Base-by-base conservation (phyloP, 2,329 filamentous ascomycete species). In the Teratosphaeria nubilosa region DNA sequence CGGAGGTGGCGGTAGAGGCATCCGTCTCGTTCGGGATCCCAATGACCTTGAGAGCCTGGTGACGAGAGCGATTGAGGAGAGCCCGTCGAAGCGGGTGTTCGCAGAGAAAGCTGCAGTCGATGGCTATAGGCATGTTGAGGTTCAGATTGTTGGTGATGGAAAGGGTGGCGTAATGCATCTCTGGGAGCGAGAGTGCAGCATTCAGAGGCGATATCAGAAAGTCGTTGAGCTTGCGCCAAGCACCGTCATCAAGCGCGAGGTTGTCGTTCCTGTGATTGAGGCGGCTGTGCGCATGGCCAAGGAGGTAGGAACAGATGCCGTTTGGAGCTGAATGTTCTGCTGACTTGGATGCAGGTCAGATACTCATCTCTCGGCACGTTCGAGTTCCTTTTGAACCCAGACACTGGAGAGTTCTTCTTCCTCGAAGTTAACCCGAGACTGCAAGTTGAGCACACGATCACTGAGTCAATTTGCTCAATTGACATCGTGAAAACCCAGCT, bases 311-410 rank as follows among this genome's bases (percentile, higher is more conserved):
- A 55, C 16, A 13, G 32, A 53, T 16, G 2, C 5, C 14, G 14
- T 14, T 11, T 22, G 20, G 14, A 5, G 14, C 7, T 30, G 5
- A 22, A 16, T 56, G 13, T 54, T 25, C 32, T 57, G 30, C 57
- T 56, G 16, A 57, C n/a, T 24, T 3, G 1, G 41, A 52, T 22
- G n/a, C 60, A 78, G 71, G 77, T 83, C 55, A 70, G 74, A 3
- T 86, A 86, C 66, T 72, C 74, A 53, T 84, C 80, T 0, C 72
- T 86, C 0, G 84, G 84, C 9, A 86, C 84, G 0, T 85, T 85
- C 61, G 84, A 87, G 66, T 86, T 86, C 58, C 73, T 87, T 0
- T 76, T 84, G 13, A 80, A 80, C 58, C 76, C 78, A 11, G 59
- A 69, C 0, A 76, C 70, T 0, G 66, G 68, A 1, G 76, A 81